These are phyloP conservation scores for Pelargonium fulgidum DNA, from an alignment of 441 rosid species.

Conservation along the genomic window DNA sequence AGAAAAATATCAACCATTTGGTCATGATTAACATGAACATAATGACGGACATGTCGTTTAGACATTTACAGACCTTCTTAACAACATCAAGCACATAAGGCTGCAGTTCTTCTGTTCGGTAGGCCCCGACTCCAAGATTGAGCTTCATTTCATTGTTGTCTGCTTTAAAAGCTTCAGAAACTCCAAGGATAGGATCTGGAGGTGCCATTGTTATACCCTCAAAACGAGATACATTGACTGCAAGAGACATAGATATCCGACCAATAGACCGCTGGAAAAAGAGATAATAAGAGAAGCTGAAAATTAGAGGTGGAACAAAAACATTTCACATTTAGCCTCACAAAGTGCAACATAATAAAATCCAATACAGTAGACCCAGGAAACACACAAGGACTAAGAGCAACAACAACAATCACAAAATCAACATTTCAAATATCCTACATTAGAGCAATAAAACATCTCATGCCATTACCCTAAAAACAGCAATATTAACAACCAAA, in stretches of 20 bases:
- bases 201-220: constrained; percentile 90
- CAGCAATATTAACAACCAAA: not conserved
- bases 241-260: constrained; percentile 53
- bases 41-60: not conserved
- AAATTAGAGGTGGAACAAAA: constrained; percentile 14
- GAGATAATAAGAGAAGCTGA: constrained; percentile 6
- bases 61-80: constrained; percentile 51
- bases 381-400: not conserved
- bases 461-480: not conserved
- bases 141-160: constrained; percentile 72
- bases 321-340: not conserved
- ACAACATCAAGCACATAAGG: constrained; percentile 95
- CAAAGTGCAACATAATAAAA: not conserved
- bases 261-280: constrained; percentile 42
- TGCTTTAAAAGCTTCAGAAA: constrained; percentile 90
- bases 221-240: constrained; percentile 68
- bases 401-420: not conserved
- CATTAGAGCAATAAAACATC: not conserved
- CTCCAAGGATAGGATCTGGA: constrained; percentile 97
- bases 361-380: not conserved
- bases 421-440: not conserved
- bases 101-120: constrained; percentile 84
- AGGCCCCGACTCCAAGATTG: constrained; percentile 97
- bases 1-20: no score
- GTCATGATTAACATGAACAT: not conserved